phyloP scores from a whole-genome alignment of 164 flowering plant species.

The Vitis amurensis region DNA sequence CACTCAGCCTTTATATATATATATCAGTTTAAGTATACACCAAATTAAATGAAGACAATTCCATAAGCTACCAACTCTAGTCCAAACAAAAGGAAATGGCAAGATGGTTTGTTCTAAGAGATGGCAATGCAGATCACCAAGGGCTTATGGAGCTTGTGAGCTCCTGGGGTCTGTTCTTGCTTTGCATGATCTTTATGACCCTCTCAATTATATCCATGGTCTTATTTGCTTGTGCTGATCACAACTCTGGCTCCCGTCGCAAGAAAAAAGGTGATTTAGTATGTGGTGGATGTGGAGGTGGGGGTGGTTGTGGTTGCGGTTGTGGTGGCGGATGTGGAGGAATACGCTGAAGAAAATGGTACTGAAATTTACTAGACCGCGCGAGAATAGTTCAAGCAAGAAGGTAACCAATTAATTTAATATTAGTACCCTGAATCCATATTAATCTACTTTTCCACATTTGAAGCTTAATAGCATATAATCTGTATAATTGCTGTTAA shows the following conservation, averaged over 20 bases:
- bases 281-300: background rate
- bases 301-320: background rate
- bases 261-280: background rate
- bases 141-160: background rate
- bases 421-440: too few species aligned
- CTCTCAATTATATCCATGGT: conserved; percentile 16
- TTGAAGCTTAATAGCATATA: too few species aligned
- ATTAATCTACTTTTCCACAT: too few species aligned
- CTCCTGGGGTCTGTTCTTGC: conserved; percentile 7
- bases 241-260: background rate
- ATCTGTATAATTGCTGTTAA: too few species aligned
- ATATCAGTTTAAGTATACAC: too few species aligned
- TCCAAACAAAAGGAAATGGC: background rate
- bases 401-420: too few species aligned
- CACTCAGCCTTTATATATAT: too few species aligned
- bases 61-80: background rate
- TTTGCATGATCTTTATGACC: conserved; percentile 2
- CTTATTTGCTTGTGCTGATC: conserved; percentile 18
- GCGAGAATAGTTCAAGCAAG: too few species aligned
- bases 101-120: background rate
- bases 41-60: too few species aligned
- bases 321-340: background rate
- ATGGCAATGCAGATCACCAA: background rate
- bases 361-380: too few species aligned
- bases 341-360: background rate